These are phyloP conservation scores for Acephala macrosclerotiorum DNA, from an alignment of 2,329 filamentous ascomycete species.

Conservation along the genomic window DNA sequence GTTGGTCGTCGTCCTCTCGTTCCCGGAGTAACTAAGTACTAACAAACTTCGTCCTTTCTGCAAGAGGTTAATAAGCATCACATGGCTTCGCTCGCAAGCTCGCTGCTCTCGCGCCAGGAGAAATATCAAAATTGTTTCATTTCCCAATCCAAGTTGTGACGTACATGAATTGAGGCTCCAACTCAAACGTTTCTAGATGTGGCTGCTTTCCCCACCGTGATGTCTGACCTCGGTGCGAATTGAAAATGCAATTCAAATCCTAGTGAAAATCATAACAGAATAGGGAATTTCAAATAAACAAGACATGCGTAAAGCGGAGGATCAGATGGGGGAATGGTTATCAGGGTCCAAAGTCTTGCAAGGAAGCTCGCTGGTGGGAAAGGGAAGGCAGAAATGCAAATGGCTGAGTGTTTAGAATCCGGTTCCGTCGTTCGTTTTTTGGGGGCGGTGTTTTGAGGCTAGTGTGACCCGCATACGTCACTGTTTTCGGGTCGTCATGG, in stretches of 20 bases:
- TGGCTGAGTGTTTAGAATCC: neutral
- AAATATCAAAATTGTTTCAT: slow-evolving; percentile 25
- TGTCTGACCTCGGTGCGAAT: no score
- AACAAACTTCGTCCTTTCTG: neutral
- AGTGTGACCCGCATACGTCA: slow-evolving; percentile 20
- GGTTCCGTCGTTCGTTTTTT: neutral
- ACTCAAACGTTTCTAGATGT: neutral
- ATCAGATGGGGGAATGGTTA: neutral
- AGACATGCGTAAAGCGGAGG: neutral
- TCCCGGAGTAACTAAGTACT: neutral
- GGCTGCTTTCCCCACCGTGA: neutral
- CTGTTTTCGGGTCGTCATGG: slow-evolving; percentile 21
- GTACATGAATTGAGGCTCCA: slow-evolving; percentile 18
- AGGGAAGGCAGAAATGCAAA: neutral
- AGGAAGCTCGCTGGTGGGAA: neutral
- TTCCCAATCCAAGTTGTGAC: slow-evolving; percentile 18
- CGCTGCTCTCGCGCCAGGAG: neutral
- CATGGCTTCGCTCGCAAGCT: neutral
- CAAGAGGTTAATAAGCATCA: neutral
- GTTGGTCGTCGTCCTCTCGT: neutral
- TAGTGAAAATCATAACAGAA: neutral
- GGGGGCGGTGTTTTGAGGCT: neutral
- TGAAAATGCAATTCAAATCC: neutral
- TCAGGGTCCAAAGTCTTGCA: neutral
- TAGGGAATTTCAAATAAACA: neutral